Base-by-base conservation (phyloP, 2,329 filamentous ascomycete species). In the Penicillium nordicum region DNA sequence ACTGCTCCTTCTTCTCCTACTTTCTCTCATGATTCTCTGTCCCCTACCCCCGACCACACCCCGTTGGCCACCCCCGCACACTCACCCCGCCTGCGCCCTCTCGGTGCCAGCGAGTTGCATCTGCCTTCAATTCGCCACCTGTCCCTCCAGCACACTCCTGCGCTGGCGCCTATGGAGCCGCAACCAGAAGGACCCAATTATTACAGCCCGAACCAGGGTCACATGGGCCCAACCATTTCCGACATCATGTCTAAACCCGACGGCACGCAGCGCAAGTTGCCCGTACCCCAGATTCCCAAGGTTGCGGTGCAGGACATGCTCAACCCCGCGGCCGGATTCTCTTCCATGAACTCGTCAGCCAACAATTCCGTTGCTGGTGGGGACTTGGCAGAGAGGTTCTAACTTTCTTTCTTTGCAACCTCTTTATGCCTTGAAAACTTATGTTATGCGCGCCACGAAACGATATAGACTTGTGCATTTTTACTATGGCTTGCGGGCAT, bases 1-100 rank as follows among this genome's bases (percentile, higher is more conserved):
- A 97, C 93, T 2, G 93, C 93, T 46, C 94, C 94, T 21, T 96
- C 93, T 27, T 97, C 93, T 32, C 93, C 93, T 27, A 97, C 92
- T 4, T 96, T 97, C 74, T 97, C 93, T 2, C 92, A 97, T 76
- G 92, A 96, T 75, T 97, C 93, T 11, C 83, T 93, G 45, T 97
- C 93, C 10, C 94, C 93, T 5, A 99, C 93, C 1, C 94, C 93
- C 11, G 93, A 97, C 70, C 92, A 97, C 79, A 97, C 94, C n/a
- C 93, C 93, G n/a, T 86, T 97, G 54, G 93, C 92, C 29, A 99
- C 93, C 5, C 93, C 93, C 5, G 93, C 92, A 42, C 94, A 97
- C 75, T 97, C 92, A 18, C 94, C 94, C 50, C 90, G 94, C 42
- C 82, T 99, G 64, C 84, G 92, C 58, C 90, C 93, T 3, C 88